phyloP scores from a whole-genome alignment of 2,329 filamentous ascomycete species.

The Clathrospora elynae region DNA sequence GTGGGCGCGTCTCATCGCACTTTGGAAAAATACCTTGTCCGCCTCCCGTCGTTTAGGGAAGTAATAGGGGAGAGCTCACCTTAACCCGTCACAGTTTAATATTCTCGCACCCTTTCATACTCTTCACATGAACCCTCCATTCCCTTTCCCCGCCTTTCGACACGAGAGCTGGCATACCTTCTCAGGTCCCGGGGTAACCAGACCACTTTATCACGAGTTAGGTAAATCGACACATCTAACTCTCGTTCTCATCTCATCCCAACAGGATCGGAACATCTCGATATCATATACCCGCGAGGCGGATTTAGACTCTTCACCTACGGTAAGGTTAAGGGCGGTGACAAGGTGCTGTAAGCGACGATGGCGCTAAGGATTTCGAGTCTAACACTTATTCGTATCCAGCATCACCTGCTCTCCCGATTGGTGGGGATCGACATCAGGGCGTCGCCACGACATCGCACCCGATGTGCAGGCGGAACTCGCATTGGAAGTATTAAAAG shows the following conservation, averaged over 20 bases:
- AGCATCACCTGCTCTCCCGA: neutral
- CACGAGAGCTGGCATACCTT: conserved; percentile 25
- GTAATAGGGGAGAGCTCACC: conserved; percentile 40
- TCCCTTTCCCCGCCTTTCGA: conserved; percentile 22
- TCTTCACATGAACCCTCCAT: conserved; percentile 57
- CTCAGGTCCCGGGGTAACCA: too few species aligned
- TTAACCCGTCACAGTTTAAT: conserved; percentile 62
- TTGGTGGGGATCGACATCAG: conserved; percentile 1
- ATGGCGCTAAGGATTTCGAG: conserved; percentile 3
- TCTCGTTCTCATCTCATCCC: too few species aligned
- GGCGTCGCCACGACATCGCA: too few species aligned
- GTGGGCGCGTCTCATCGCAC: conserved; percentile 61
- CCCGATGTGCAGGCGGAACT: too few species aligned
- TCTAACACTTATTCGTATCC: conserved; percentile 17
- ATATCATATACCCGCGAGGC: too few species aligned
- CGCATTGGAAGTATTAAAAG: too few species aligned
- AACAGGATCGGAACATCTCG: too few species aligned
- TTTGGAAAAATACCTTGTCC: conserved; percentile 25
- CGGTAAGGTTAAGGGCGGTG: too few species aligned
- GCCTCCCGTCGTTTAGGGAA: neutral
- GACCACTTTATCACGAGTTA: too few species aligned
- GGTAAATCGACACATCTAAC: too few species aligned
- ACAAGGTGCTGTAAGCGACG: too few species aligned
- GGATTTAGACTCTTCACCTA: too few species aligned
- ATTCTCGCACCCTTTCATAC: conserved; percentile 60